Percentiles rank a stretch among this genome's conserved stretches.
Evolutionary conservation across 2,329 filamentous ascomycete species (phyloP).

Genomic region (Aureobasidium vineae): DNA sequence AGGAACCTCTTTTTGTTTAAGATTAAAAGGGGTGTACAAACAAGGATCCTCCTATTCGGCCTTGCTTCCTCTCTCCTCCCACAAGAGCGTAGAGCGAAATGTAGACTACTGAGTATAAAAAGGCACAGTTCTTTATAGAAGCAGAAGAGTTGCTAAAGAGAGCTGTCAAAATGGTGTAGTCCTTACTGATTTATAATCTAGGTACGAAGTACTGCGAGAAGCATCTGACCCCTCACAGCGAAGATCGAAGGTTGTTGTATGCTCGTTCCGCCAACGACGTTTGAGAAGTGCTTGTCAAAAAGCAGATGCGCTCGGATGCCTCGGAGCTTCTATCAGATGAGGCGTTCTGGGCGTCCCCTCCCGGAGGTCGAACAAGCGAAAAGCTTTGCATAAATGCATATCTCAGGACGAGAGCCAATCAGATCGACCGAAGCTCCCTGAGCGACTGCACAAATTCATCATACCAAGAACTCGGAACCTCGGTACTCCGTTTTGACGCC

Average conservation of each 20-base stretch:
- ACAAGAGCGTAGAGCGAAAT: too few species aligned
- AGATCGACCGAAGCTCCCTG: background rate
- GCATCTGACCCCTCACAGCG: background rate
- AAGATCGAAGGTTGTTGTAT: background rate
- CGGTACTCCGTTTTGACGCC: slow-evolving; percentile 13
- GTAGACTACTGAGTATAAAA: too few species aligned
- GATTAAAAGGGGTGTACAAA: background rate
- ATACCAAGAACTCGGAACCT: background rate
- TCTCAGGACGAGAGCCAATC: background rate
- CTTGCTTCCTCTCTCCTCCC: too few species aligned
- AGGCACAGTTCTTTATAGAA: too few species aligned
- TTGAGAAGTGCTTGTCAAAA: slow-evolving; percentile 17
- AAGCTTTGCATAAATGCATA: background rate
- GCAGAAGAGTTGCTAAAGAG: too few species aligned
- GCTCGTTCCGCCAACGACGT: slow-evolving; percentile 11
- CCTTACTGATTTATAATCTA: background rate
- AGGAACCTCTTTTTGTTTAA: slow-evolving; percentile 2
- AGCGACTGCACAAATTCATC: background rate
- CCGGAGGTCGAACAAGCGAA: slow-evolving; percentile 10
- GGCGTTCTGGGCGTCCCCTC: slow-evolving; percentile 12
- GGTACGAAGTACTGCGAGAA: background rate
- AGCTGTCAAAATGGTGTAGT: background rate
- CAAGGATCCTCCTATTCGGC: background rate
- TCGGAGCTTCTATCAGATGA: slow-evolving; percentile 13
- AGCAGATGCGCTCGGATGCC: slow-evolving; percentile 1